Conservation (phyloP, 2,329 filamentous ascomycete genomes). For the Aspergillus novofumigatus region DNA sequence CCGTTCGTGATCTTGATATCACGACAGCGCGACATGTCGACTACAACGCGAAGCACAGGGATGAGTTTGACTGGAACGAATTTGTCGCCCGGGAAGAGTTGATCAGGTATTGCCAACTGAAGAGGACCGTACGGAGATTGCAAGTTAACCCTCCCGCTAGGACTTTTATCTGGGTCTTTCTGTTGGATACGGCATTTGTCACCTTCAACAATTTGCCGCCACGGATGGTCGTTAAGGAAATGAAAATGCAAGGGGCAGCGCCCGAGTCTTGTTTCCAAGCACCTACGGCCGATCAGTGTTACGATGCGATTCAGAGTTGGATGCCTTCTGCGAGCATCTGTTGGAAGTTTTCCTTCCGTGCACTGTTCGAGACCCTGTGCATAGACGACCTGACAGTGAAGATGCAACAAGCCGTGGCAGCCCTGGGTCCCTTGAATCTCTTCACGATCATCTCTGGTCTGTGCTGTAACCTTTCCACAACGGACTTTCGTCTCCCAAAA, state of each 20-base stretch:
- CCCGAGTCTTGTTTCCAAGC: conserved; percentile 40
- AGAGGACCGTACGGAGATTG: background rate
- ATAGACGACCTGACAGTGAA: conserved; percentile 7
- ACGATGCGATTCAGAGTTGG: conserved; percentile 12
- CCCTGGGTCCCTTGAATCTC: conserved; percentile 23
- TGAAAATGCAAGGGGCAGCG: conserved; percentile 34
- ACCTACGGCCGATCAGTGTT: conserved; percentile 26
- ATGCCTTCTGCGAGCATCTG: conserved; percentile 13
- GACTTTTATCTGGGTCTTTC: conserved; percentile 33
- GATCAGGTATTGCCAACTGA: conserved; percentile 20
- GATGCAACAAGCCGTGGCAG: conserved; percentile 11
- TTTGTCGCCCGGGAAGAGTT: conserved; percentile 34
- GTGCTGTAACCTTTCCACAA: background rate
- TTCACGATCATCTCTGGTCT: conserved; percentile 23
- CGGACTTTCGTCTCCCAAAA: background rate
- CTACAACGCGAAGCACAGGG: conserved; percentile 17
- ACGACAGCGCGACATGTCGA: conserved; percentile 25
- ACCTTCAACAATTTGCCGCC: conserved; percentile 42
- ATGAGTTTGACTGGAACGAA: conserved; percentile 32
- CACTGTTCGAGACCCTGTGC: conserved; percentile 17
- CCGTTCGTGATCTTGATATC: conserved; percentile 30
- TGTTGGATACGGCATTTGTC: conserved; percentile 39
- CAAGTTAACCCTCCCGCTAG: conserved; percentile 1
- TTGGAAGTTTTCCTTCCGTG: conserved; percentile 18
- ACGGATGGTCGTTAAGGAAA: conserved; percentile 39